Conservation (phyloP, 2,329 filamentous ascomycete species). For the Clonostachys sp. region DNA sequence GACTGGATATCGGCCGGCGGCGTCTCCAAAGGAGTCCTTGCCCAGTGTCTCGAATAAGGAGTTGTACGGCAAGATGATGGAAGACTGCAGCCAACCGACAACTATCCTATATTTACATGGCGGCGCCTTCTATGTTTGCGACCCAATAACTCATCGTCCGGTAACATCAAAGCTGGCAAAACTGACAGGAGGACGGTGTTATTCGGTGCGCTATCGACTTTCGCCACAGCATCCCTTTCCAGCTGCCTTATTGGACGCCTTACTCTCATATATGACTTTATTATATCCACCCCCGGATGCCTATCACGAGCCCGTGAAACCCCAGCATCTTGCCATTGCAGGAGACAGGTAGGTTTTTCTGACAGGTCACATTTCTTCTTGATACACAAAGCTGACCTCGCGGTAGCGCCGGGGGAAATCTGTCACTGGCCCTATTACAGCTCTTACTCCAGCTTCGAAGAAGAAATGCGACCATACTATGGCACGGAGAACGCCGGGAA, state of each 20-base stretch:
- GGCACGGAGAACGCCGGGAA: constrained; percentile 53
- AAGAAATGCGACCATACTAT: constrained; percentile 42
- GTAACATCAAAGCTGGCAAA: constrained; percentile 58
- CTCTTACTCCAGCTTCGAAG: constrained; percentile 59
- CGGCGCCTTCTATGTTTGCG: constrained; percentile 69
- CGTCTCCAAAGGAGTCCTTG: constrained; percentile 36
- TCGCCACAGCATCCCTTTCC: constrained; percentile 74
- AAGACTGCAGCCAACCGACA: constrained; percentile 56
- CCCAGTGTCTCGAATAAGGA: constrained; percentile 56
- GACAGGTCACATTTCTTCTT: neutral
- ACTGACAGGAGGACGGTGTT: constrained; percentile 61
- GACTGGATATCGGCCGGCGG: constrained; percentile 64
- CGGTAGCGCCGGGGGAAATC: constrained; percentile 65
- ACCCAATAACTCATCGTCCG: constrained; percentile 62
- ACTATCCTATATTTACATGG: constrained; percentile 74
- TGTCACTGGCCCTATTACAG: constrained; percentile 63
- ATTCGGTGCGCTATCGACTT: constrained; percentile 70
- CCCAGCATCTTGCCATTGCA: constrained; percentile 64
- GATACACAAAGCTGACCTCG: neutral
- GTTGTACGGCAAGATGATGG: constrained; percentile 63
- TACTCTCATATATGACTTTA: constrained; percentile 68
- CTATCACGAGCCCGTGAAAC: constrained; percentile 59
- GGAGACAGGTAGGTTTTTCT: constrained; percentile 55
- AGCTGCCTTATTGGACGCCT: constrained; percentile 65
- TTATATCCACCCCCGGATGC: constrained; percentile 67